phyloP scores from a whole-genome alignment of 2,329 filamentous ascomycete genomes.

The Fusarium paranaense region DNA sequence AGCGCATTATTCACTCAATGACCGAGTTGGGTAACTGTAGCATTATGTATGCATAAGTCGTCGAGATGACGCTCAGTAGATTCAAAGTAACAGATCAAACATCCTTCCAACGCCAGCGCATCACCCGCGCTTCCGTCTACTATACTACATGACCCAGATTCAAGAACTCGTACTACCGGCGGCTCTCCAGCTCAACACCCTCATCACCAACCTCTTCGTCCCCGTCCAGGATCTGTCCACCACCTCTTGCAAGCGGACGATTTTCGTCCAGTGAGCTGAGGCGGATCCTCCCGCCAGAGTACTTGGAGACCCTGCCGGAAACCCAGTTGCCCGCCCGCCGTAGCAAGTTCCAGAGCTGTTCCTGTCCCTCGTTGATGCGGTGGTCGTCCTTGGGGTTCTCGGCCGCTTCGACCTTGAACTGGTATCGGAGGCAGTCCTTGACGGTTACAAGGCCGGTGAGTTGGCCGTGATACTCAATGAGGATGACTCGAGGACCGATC shows the following conservation, averaged over 20 bases:
- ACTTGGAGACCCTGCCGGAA: conserved; percentile 63
- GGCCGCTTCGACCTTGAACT: conserved; percentile 93
- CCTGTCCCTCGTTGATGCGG: conserved; percentile 67
- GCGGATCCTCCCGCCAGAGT: conserved; percentile 68
- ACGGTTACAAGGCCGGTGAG: conserved; percentile 90
- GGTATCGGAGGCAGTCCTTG: conserved; percentile 96
- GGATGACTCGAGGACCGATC: conserved; percentile 91
- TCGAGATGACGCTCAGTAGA: conserved; percentile 2
- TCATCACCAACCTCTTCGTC: conserved; percentile 56
- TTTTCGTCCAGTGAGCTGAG: conserved; percentile 57
- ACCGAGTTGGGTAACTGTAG: neutral
- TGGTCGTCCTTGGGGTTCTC: conserved; percentile 76
- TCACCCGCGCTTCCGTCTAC: conserved; percentile 31
- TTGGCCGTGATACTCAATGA: conserved; percentile 89
- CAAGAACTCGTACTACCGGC: conserved; percentile 37
- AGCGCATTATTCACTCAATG: neutral
- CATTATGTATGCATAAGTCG: neutral
- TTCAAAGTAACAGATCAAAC: conserved; percentile 20
- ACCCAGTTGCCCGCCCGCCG: conserved; percentile 68
- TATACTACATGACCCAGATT: conserved; percentile 5
- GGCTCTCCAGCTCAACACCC: conserved; percentile 58
- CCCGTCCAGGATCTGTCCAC: conserved; percentile 56
- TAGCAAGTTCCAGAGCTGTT: conserved; percentile 72
- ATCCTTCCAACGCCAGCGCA: conserved; percentile 38
- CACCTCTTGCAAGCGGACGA: conserved; percentile 57